Conservation (phyloP, 2,329 filamentous ascomycete genomes). For the Nothopassalora personata region DNA sequence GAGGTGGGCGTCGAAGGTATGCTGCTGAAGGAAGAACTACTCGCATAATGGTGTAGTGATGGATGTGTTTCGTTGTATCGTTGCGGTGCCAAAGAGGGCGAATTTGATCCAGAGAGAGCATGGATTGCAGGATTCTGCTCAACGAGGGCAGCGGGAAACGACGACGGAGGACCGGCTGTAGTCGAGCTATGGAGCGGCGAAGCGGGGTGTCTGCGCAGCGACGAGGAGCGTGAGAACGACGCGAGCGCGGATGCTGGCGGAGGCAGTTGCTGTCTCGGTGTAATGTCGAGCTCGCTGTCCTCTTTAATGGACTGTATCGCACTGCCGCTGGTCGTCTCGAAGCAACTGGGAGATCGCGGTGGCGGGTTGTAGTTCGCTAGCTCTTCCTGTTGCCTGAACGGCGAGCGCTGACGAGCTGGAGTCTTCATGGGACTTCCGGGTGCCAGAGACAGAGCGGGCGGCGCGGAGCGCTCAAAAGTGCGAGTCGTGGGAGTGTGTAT, state of each 20-base stretch:
- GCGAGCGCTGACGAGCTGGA: slow-evolving; percentile 41
- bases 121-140: slow-evolving; percentile 17
- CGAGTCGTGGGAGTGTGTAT: slow-evolving; percentile 32
- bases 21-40: slow-evolving; percentile 40
- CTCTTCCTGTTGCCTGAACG: slow-evolving; percentile 29
- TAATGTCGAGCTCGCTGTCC: slow-evolving; percentile 45
- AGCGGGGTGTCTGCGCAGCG: slow-evolving; percentile 40
- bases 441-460: slow-evolving; percentile 32
- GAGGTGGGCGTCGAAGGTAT: slow-evolving; percentile 82
- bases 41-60: slow-evolving; percentile 34
- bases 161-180: slow-evolving; percentile 19
- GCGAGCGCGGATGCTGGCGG: slow-evolving; percentile 15
- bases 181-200: slow-evolving; percentile 42
- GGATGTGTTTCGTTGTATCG: slow-evolving; percentile 48
- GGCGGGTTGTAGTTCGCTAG: slow-evolving; percentile 14
- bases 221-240: slow-evolving; percentile 31
- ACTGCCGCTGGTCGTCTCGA: slow-evolving; percentile 20
- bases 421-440: slow-evolving; percentile 33
- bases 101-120: slow-evolving; percentile 30
- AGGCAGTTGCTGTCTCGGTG: slow-evolving; percentile 31
- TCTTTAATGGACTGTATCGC: slow-evolving; percentile 42
- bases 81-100: slow-evolving; percentile 40
- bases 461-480: slow-evolving; percentile 23
- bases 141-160: slow-evolving; percentile 13
- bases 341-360: slow-evolving; percentile 28